A percentile compares a stretch with the other conserved stretches of the same genome.
Conservation (phyloP, 306 rosid genomes). For the Prunus kanzakura region DNA sequence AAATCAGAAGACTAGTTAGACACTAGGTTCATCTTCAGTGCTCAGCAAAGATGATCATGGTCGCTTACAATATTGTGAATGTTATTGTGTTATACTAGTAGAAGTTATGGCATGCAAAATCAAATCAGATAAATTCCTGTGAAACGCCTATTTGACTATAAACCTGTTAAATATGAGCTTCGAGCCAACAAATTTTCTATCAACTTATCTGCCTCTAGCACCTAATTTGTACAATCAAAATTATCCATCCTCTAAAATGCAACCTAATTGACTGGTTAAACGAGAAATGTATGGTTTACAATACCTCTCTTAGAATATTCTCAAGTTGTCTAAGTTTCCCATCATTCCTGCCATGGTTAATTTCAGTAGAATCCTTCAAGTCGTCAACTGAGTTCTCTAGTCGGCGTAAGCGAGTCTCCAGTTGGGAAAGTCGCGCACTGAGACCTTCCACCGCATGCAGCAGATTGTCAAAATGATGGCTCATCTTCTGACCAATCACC, state of each 20-base stretch:
- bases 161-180: neutral
- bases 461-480: constrained; percentile 20
- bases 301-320: constrained; percentile 31
- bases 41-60: neutral
- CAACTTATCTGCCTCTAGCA: neutral
- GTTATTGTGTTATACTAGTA: neutral
- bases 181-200: neutral
- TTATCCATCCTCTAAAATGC: neutral
- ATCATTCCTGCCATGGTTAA: constrained; percentile 26
- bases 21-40: neutral
- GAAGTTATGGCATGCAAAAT: neutral
- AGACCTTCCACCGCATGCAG: constrained; percentile 29
- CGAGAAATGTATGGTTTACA: neutral
- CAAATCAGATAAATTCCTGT: neutral
- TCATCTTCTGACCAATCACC: constrained; percentile 29
- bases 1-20: neutral
- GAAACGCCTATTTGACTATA: neutral
- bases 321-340: constrained; percentile 31
- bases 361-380: constrained; percentile 28
- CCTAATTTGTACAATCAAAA: neutral
- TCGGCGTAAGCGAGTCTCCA: constrained; percentile 29
- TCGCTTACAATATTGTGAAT: neutral
- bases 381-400: constrained; percentile 32
- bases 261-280: constrained; percentile 1
- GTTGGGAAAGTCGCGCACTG: constrained; percentile 29